Conservation (phyloP, 2,329 filamentous ascomycete species). For the Cytospora chrysosperma region DNA sequence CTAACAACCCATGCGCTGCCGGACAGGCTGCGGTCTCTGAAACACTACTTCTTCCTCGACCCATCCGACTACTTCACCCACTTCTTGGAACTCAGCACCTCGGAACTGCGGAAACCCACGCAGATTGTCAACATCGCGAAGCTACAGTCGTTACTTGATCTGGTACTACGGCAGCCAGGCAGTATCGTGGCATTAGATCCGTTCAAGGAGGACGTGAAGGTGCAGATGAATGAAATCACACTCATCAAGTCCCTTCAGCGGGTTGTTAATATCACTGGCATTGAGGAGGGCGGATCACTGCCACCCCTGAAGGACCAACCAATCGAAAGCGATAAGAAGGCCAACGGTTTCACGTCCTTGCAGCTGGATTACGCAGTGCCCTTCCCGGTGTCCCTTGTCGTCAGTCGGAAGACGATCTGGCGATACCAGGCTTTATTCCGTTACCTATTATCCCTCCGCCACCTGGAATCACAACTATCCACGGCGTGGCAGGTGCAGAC, state of each 20-base stretch:
- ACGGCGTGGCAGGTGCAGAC: slow-evolving; percentile 89
- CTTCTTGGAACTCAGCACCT: slow-evolving; percentile 87
- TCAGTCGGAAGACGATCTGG: slow-evolving; percentile 94
- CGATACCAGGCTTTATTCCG: slow-evolving; percentile 95
- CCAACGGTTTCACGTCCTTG: slow-evolving; percentile 85
- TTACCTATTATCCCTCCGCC: slow-evolving; percentile 84
- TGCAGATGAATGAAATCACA: slow-evolving; percentile 93
- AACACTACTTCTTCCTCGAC: slow-evolving; percentile 99
- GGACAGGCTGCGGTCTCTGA: slow-evolving; percentile 81
- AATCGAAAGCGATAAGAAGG: slow-evolving; percentile 80
- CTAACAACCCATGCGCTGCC: slow-evolving; percentile 91
- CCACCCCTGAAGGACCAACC: slow-evolving; percentile 67
- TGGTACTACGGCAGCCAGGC: slow-evolving; percentile 93
- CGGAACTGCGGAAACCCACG: slow-evolving; percentile 86
- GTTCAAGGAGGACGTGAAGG: slow-evolving; percentile 97
- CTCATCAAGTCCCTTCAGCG: slow-evolving; percentile 93
- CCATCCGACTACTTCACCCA: slow-evolving; percentile 98
- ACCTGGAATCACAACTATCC: slow-evolving; percentile 84
- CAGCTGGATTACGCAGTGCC: slow-evolving; percentile 94
- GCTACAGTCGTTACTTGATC: slow-evolving; percentile 90
- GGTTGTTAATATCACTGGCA: slow-evolving; percentile 93
- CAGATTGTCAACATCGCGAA: slow-evolving; percentile 89
- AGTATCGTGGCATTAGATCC: slow-evolving; percentile 91
- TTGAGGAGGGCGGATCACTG: slow-evolving; percentile 84
- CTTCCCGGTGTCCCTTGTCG: slow-evolving; percentile 92